Evolutionary conservation across 202 grass and related monocot genomes (phyloP), one percentile per base, ranked within the genome.

Genomic region (Digitaria exilis): DNA sequence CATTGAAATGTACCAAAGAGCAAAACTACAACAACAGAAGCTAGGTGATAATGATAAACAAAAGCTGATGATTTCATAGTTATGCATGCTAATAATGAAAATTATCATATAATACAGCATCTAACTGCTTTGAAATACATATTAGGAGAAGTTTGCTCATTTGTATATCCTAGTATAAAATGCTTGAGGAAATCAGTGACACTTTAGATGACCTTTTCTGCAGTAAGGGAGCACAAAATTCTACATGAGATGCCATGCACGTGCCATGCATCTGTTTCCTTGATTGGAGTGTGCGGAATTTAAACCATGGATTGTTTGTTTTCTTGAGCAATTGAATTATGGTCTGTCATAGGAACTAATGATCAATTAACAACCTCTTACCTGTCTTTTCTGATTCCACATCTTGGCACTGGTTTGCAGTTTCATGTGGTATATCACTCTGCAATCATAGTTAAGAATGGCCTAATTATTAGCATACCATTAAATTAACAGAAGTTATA

Each of bases 391-490:
- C 63, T 9, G 73, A 81, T 63, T 81, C 82, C 41, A 10, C 54
- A 64, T 44, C 28, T 68, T 80, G 82, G 76, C 70, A 89, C 22
- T 71, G 55, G 8, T 34, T 89, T n/a, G 6, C 44, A 43, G 63
- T 80, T 70, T 54, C 54, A 81, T 69, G 34, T 69, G 4, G 63
- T 63, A 59, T 63, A 63, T 45, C 46, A 89, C 70, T 80, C 82
- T 85, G 82, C 82, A 89, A 52, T 28, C 12, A 75, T 17, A 76
- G 55, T 71, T 69, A 75, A 88, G 79, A 63, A 52, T 60, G 42
- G 54, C 44, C 50, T 80, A 35, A 84, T 69, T 62, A 80, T n/a
- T 50, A 67, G 16, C 39, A 52, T 55, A 51, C 51, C 44, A 75
- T 78, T 69, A 14, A 84, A 80, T 75, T 68, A 84, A 77, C 22